phyloP scores from a whole-genome alignment of 1,284 basidiomycete species.

The Fomes fomentarius region DNA sequence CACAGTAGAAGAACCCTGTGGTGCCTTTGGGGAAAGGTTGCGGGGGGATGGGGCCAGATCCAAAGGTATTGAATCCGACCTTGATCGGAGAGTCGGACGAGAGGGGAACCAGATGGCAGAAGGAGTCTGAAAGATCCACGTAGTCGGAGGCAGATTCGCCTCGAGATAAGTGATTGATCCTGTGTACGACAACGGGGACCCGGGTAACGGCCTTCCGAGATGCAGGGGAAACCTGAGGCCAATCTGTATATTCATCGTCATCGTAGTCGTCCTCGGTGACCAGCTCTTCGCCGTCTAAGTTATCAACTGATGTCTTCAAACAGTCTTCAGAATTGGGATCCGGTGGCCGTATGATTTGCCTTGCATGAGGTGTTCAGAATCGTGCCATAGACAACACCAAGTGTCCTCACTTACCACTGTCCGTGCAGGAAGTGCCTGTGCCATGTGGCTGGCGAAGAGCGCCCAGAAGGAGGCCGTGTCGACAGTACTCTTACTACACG shows the following conservation, averaged over 20 bases:
- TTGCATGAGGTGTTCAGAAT: no score
- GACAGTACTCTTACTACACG: no score
- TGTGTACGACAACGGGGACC: neutral
- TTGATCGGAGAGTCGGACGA: neutral
- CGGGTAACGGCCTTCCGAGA: neutral
- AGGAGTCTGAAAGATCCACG: neutral
- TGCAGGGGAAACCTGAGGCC: neutral
- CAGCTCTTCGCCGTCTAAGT: no score
- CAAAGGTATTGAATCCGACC: neutral
- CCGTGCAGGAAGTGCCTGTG: no score
- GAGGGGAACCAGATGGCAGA: neutral
- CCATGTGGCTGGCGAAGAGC: no score
- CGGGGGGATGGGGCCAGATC: neutral
- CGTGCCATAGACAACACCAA: no score
- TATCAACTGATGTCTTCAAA: no score
- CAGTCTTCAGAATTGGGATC: no score
- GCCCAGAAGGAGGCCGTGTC: no score
- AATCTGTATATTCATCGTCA: neutral
- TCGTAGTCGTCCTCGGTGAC: no score
- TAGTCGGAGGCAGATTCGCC: neutral
- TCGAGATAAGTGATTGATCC: neutral
- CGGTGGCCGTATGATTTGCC: no score
- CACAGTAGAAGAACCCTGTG: neutral
- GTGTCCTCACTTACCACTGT: no score
- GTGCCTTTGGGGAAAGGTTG: neutral